A percentile compares a stretch with the other conserved stretches of the same genome.
Evolutionary conservation across 1,139 yeast species (phyloP).

Genomic region (Geotrichum klebahnii): DNA sequence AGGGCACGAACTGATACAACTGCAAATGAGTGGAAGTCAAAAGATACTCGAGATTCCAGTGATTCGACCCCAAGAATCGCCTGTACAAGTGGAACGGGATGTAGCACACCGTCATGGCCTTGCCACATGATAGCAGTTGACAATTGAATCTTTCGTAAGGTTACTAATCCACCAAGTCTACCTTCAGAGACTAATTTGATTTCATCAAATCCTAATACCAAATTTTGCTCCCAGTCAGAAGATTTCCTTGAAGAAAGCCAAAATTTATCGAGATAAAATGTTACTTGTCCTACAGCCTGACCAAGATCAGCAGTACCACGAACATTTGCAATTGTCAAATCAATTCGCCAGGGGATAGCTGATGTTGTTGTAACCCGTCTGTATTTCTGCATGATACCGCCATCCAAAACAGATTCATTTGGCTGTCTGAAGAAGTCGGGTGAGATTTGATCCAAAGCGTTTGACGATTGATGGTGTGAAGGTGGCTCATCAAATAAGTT

Average conservation of each 20-base stretch:
- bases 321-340: slow-evolving; percentile 53
- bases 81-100: slow-evolving; percentile 60
- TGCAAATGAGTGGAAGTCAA: slow-evolving; percentile 82
- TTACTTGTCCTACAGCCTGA: slow-evolving; percentile 68
- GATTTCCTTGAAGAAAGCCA: slow-evolving; percentile 72
- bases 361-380: slow-evolving; percentile 59
- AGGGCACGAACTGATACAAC: slow-evolving; percentile 52
- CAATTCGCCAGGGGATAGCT: slow-evolving; percentile 73
- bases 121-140: slow-evolving; percentile 72
- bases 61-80: slow-evolving; percentile 55
- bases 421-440: slow-evolving; percentile 11
- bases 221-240: slow-evolving; percentile 66
- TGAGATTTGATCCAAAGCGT: slow-evolving; percentile 14
- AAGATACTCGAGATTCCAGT: slow-evolving; percentile 58
- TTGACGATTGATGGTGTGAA: background rate
- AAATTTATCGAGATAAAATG: slow-evolving; percentile 51
- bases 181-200: slow-evolving; percentile 62
- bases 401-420: slow-evolving; percentile 12
- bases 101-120: slow-evolving; percentile 24
- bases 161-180: slow-evolving; percentile 69
- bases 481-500: slow-evolving; percentile 16
- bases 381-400: slow-evolving; percentile 47
- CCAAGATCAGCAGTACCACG: slow-evolving; percentile 70
- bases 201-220: slow-evolving; percentile 57
- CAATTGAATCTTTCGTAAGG: slow-evolving; percentile 48